Evolutionary conservation across 768 basidiomycete genomes (phyloP).

Genomic region (Russula sp.): DNA sequence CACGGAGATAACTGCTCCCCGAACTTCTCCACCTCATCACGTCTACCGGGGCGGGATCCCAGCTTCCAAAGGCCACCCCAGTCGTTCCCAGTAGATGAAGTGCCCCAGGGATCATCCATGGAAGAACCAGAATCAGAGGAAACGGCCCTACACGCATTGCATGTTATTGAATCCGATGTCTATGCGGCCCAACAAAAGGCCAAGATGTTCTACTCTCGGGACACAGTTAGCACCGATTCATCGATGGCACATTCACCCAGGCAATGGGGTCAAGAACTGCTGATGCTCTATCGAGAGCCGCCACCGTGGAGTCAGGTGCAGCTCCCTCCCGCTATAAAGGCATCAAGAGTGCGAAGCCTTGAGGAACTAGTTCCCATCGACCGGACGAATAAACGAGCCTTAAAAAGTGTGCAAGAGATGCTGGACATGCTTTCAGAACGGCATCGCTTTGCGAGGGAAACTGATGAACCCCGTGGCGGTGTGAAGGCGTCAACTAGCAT

Average conservation of each 20-base stretch:
- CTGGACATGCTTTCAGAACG: slow-evolving; percentile 6
- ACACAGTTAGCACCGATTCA: not conserved
- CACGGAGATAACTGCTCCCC: not conserved
- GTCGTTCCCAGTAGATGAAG: not conserved
- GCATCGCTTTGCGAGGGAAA: not conserved
- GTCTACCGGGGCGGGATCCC: too few species aligned
- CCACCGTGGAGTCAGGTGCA: slow-evolving; percentile 17
- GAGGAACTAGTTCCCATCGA: not conserved
- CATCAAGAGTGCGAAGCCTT: not conserved
- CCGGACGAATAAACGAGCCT: not conserved
- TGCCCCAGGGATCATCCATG: not conserved
- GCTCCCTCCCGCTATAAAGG: not conserved
- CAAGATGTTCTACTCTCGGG: slow-evolving; percentile 4
- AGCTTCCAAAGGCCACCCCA: not conserved
- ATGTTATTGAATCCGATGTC: not conserved
- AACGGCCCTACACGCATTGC: not conserved
- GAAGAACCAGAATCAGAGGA: not conserved
- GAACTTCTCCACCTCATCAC: not conserved
- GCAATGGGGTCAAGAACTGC: slow-evolving; percentile 16
- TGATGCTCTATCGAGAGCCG: slow-evolving; percentile 21
- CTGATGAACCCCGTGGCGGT: not conserved
- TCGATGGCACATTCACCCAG: not conserved
- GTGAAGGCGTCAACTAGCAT: not conserved
- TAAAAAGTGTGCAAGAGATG: not conserved
- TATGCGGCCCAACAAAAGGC: not conserved